Conservation (phyloP, 139 green algal genomes). For the Dunaliella sp. region DNA sequence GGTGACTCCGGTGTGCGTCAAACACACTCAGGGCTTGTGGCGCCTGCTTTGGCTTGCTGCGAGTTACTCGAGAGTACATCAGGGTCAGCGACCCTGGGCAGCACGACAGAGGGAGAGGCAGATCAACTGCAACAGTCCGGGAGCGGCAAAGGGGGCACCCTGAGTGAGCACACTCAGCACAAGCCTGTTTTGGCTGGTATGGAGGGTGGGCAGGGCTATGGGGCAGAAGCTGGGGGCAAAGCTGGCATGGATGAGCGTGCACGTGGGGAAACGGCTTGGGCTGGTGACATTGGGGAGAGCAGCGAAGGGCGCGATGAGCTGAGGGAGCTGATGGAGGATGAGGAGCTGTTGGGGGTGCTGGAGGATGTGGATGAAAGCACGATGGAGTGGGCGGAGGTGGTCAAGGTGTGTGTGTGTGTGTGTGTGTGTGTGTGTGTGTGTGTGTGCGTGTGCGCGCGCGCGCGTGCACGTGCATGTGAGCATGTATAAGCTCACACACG, state of each 20-base stretch:
- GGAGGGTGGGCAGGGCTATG: too few relatives aligned
- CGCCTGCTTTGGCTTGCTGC: too few relatives aligned
- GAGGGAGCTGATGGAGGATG: neutral
- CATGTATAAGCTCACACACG: too few relatives aligned
- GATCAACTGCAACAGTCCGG: neutral
- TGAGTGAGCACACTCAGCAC: too few relatives aligned
- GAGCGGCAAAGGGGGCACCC: neutral
- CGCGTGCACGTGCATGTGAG: neutral
- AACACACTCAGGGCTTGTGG: too few relatives aligned
- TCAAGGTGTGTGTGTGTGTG: neutral
- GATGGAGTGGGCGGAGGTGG: neutral
- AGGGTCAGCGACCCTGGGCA: too few relatives aligned
- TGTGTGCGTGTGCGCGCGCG: neutral
- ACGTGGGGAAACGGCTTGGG: too few relatives aligned
- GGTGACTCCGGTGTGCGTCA: too few relatives aligned
- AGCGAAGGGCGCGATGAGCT: neutral
- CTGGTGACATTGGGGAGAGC: neutral
- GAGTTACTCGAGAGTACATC: too few relatives aligned
- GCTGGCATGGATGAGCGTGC: too few relatives aligned
- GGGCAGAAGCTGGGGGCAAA: too few relatives aligned
- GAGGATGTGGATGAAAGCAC: neutral
- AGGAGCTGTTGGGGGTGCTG: neutral
- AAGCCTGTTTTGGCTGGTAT: too few relatives aligned
- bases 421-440: neutral
- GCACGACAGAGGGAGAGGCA: neutral